phyloP scores from a whole-genome alignment of 208 protist genomes.

The Kentomonas sorsogonicus region DNA sequence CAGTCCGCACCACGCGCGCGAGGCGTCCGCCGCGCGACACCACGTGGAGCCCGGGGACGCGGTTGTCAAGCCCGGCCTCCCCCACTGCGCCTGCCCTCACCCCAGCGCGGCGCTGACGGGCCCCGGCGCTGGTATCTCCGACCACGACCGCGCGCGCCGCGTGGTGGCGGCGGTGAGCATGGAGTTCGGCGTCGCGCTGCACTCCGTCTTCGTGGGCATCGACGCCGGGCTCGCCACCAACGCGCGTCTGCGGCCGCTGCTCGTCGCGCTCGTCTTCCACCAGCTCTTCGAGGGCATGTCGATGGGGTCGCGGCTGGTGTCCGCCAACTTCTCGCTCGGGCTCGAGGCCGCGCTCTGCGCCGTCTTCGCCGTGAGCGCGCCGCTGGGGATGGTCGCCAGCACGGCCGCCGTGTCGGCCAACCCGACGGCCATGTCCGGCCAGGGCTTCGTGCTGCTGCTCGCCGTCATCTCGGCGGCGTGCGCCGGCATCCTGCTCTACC shows the following conservation, averaged over 20 bases:
- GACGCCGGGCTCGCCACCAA: conserved; percentile 27
- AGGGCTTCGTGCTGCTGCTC: conserved; percentile 20
- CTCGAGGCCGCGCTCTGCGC: conserved; percentile 20
- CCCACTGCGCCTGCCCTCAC: too few species aligned
- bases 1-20: too few species aligned
- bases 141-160: background rate
- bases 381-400: conserved; percentile 17
- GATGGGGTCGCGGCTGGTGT: conserved; percentile 31
- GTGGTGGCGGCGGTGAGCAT: conserved; percentile 17
- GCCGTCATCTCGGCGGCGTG: conserved; percentile 27
- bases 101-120: too few species aligned
- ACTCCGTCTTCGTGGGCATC: conserved; percentile 47
- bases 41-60: too few species aligned
- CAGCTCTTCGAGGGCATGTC: conserved; percentile 48
- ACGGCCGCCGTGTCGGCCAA: conserved; percentile 12
- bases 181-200: conserved; percentile 36
- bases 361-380: conserved; percentile 27
- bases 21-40: too few species aligned
- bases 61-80: too few species aligned
- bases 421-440: conserved; percentile 14
- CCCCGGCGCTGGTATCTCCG: too few species aligned
- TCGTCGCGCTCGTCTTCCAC: conserved; percentile 39
- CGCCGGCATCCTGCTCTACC: conserved; percentile 46
- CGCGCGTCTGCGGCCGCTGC: conserved; percentile 20
- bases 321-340: conserved; percentile 19